These are phyloP conservation scores for Wickerhamiella alocasiicola DNA, from an alignment of 805 yeast genomes.

Conservation along the genomic window DNA sequence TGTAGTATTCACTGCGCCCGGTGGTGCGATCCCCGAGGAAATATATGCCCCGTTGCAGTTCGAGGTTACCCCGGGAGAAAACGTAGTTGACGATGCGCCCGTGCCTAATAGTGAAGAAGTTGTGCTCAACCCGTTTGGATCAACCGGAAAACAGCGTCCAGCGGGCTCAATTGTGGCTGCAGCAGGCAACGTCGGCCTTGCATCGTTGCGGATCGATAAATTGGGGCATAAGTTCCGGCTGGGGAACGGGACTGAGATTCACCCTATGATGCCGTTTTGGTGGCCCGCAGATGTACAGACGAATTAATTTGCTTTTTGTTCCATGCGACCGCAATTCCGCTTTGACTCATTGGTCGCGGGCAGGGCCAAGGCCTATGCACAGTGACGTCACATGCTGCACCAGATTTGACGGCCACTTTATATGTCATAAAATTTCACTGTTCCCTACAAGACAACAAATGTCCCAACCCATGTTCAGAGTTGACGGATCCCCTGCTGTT, in stretches of 20 bases:
- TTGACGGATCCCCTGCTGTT: conserved; percentile 28
- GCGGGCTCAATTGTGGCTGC: conserved; percentile 51
- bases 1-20: conserved; percentile 30
- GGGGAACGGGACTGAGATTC: conserved; percentile 30
- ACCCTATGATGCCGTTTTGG: conserved; percentile 57
- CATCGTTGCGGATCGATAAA: conserved; percentile 39
- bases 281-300: conserved; percentile 40
- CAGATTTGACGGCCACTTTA: no score
- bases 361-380: not conserved
- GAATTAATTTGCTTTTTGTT: not conserved
- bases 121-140: conserved; percentile 16
- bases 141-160: conserved; percentile 27
- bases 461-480: conserved; percentile 26
- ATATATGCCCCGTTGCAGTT: conserved; percentile 15
- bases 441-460: no score
- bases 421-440: no score
- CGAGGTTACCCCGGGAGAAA: conserved; percentile 9
- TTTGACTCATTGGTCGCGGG: not conserved
- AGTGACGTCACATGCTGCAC: not conserved
- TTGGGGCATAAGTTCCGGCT: conserved; percentile 19
- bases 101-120: conserved; percentile 13
- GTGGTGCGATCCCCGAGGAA: conserved; percentile 17
- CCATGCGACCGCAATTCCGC: not conserved
- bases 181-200: conserved; percentile 52
- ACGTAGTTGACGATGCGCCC: conserved; percentile 17